phyloP scores from a whole-genome alignment of 345 rosid genomes.

The Lepidium didymum region DNA sequence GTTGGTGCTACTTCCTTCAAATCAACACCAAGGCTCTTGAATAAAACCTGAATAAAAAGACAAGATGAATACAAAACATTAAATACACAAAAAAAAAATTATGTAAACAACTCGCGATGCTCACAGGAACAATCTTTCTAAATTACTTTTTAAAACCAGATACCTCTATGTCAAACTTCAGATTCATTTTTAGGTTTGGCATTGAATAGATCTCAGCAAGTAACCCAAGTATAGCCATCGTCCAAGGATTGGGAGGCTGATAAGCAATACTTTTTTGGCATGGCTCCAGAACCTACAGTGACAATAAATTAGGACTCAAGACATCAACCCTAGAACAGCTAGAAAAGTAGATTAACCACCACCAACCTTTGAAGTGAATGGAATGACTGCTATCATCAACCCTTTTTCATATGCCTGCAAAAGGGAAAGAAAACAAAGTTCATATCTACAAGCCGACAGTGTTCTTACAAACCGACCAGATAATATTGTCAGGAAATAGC shows the following conservation, averaged over 20 bases:
- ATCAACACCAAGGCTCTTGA: conserved; percentile 86
- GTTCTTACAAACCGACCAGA: not conserved
- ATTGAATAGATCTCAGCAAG: conserved; percentile 89
- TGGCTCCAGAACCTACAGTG: conserved; percentile 76
- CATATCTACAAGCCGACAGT: not conserved
- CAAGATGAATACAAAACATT: not conserved
- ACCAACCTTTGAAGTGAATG: conserved; percentile 94
- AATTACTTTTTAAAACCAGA: not conserved
- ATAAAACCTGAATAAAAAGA: conserved; percentile 52
- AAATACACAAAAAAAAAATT: not conserved
- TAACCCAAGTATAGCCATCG: conserved; percentile 92
- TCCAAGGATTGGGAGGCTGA: conserved; percentile 99
- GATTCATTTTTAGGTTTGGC: conserved; percentile 98
- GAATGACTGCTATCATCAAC: conserved; percentile 97
- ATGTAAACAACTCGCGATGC: not conserved
- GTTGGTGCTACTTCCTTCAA: conserved; percentile 84
- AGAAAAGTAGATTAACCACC: not conserved
- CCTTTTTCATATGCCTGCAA: conserved; percentile 97
- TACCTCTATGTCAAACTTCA: conserved; percentile 99
- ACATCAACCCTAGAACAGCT: not conserved
- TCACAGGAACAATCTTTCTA: not conserved
- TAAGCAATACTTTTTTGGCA: conserved; percentile 93
- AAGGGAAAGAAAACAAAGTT: not conserved
- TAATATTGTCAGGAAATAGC: not conserved
- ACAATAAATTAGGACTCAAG: not conserved